Percentiles rank a stretch among this genome's conserved stretches.
Evolutionary conservation across 345 rosid genomes (phyloP).

Genomic region (Gossypioides kirkii): DNA sequence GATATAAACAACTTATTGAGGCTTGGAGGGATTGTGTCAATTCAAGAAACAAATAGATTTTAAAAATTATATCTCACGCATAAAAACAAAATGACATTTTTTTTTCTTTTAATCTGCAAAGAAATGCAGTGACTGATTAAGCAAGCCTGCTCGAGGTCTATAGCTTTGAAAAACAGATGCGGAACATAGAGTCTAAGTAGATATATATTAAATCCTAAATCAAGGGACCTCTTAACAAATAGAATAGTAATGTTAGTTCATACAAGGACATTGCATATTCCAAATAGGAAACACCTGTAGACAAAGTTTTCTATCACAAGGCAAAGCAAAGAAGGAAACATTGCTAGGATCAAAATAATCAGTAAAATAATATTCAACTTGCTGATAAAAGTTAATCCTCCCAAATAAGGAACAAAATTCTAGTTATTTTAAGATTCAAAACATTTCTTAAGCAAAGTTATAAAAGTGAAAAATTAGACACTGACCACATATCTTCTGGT

Average conservation of each 20-base stretch:
- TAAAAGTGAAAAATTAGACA: conserved; percentile 17
- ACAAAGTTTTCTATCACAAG: not conserved
- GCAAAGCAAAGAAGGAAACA: not conserved
- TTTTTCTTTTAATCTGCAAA: not conserved
- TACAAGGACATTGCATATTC: not conserved
- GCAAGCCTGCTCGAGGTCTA: not conserved
- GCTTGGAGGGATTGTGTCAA: not conserved
- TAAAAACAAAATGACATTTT: not conserved
- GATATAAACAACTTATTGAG: not conserved
- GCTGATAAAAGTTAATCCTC: not conserved
- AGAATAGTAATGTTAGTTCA: conserved; percentile 1
- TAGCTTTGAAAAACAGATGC: not conserved
- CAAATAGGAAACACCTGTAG: not conserved
- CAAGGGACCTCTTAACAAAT: not conserved
- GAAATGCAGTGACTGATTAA: not conserved
- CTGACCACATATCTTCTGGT: conserved; percentile 99
- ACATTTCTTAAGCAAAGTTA: conserved; percentile 10
- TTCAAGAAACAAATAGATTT: not conserved
- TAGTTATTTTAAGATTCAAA: not conserved
- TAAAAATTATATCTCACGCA: not conserved
- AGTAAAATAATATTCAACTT: not conserved
- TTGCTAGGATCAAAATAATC: not conserved
- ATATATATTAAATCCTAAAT: not conserved
- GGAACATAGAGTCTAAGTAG: not conserved
- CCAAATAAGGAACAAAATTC: not conserved